A percentile compares a stretch with the other conserved stretches of the same genome.
These are phyloP conservation scores for Umbelopsis isabellina DNA, from an alignment of 192 early-diverging fungal genomes.

Conservation along the genomic window DNA sequence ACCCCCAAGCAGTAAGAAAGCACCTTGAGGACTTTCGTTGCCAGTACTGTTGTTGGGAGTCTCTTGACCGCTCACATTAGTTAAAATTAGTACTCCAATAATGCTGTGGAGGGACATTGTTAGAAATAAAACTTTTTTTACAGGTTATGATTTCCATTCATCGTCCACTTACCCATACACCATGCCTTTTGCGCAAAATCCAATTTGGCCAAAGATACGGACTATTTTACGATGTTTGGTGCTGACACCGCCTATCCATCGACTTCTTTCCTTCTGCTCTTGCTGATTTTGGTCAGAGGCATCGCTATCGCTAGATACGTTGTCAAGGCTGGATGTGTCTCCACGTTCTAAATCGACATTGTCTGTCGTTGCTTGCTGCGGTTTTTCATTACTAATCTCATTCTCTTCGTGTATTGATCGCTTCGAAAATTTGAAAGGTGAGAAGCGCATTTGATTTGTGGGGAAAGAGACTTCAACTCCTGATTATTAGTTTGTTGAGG, in stretches of 20 bases:
- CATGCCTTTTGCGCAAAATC: constrained; percentile 54
- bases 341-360: background rate
- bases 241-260: constrained; percentile 16
- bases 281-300: background rate
- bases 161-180: background rate
- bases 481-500: no score
- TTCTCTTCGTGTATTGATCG: background rate
- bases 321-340: background rate
- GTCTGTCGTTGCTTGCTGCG: background rate
- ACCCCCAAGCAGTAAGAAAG: constrained; percentile 49
- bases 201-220: constrained; percentile 43
- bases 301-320: background rate
- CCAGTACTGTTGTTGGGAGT: constrained; percentile 35
- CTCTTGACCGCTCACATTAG: constrained; percentile 36
- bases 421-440: background rate
- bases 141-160: background rate
- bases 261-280: constrained; percentile 8
- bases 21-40: constrained; percentile 49
- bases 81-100: constrained; percentile 40
- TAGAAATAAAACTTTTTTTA: no score
- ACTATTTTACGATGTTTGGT: constrained; percentile 14
- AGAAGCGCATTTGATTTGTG: no score
- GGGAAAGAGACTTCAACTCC: no score
- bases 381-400: background rate
- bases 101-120: background rate